Conservation (phyloP, 495 filamentous ascomycete genomes). For the Daldinia grandis region DNA sequence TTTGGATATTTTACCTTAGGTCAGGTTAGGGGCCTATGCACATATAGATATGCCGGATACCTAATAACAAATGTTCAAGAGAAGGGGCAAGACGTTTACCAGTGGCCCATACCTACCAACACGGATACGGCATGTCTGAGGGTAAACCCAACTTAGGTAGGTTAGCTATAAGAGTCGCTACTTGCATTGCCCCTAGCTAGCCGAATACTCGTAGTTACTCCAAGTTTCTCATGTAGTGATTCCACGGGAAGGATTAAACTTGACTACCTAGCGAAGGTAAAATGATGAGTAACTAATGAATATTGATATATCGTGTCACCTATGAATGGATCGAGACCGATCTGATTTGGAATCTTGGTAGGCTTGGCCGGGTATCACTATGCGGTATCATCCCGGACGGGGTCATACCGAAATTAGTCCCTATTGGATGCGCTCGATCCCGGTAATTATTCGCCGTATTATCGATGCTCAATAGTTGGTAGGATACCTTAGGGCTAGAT, state of each 20-base stretch:
- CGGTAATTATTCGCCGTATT: conserved; percentile 10
- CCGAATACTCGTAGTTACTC: not conserved
- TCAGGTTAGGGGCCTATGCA: not conserved
- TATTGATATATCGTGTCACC: too few species aligned
- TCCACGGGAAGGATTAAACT: not conserved
- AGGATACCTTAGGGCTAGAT: not conserved
- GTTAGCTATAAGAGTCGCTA: not conserved
- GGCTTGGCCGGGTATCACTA: not conserved
- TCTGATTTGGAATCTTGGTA: not conserved
- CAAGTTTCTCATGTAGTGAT: not conserved
- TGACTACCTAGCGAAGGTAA: not conserved
- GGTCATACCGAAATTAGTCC: not conserved
- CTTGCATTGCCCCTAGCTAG: not conserved
- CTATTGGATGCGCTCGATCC: conserved; percentile 1
- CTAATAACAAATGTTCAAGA: not conserved
- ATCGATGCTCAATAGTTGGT: not conserved
- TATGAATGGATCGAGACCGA: not conserved
- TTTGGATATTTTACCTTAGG: not conserved
- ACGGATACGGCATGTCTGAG: not conserved
- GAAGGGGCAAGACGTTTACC: not conserved
- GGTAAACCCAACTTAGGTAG: not conserved
- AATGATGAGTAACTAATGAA: too few species aligned
- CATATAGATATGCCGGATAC: not conserved
- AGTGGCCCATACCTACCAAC: not conserved
- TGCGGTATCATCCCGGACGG: conserved; percentile 16